Percentiles rank a stretch among this genome's conserved stretches.
Evolutionary conservation across 106 monocot species (phyloP).

Genomic region (Posidonia australis): DNA sequence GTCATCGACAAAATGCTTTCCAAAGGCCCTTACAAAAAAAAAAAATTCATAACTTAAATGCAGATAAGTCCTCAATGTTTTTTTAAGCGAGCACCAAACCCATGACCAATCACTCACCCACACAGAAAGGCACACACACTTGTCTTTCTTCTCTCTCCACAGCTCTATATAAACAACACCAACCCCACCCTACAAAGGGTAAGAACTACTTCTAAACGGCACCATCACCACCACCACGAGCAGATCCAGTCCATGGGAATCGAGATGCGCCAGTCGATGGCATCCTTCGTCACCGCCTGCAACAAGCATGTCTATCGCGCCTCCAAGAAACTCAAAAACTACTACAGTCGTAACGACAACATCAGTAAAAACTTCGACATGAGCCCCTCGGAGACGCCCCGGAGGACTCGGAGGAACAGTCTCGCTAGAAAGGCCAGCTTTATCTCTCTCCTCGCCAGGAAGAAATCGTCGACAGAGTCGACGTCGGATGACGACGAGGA

Average conservation of each 20-base stretch:
- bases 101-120: background rate
- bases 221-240: background rate
- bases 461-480: background rate
- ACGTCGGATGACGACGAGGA: background rate
- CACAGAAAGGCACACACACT: no score
- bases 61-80: no score
- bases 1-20: no score
- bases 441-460: background rate
- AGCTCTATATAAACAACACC: background rate
- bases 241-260: background rate
- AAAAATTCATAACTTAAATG: no score
- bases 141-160: background rate
- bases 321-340: slow-evolving; percentile 1
- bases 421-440: background rate
- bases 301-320: background rate
- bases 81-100: no score
- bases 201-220: background rate
- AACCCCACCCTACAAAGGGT: no score
- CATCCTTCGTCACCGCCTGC: background rate
- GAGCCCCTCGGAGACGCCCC: background rate
- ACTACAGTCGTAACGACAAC: background rate
- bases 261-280: background rate
- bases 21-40: no score
- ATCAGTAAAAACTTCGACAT: background rate
- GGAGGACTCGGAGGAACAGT: background rate